Percentiles rank a stretch among this genome's conserved stretches.
These are phyloP conservation scores for Anisogramma anomala DNA, from an alignment of 2,329 filamentous ascomycete genomes.

Conservation along the genomic window DNA sequence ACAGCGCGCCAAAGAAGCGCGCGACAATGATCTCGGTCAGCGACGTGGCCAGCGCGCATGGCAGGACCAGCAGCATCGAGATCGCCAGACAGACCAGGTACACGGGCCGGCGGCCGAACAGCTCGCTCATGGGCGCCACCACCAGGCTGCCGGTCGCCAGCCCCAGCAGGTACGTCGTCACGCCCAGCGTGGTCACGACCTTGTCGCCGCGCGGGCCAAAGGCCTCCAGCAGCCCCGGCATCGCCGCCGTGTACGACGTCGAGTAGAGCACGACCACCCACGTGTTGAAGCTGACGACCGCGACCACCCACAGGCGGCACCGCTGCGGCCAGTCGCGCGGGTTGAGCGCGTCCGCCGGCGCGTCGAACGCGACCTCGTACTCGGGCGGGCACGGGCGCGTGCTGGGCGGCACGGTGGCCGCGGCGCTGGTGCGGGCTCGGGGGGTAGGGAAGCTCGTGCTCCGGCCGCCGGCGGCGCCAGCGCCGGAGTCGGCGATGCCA, in stretches of 20 bases:
- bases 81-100: constrained; percentile 51
- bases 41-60: constrained; percentile 53
- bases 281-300: constrained; percentile 30
- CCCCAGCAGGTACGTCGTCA: constrained; percentile 64
- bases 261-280: constrained; percentile 52
- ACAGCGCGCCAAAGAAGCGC: constrained; percentile 50
- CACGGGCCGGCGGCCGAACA: constrained; percentile 52
- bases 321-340: constrained; percentile 57
- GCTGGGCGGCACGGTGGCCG: constrained; percentile 26
- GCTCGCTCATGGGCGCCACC: constrained; percentile 60
- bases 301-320: constrained; percentile 27
- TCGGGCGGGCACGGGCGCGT: constrained; percentile 33
- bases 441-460: too few relatives aligned
- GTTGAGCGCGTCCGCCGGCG: constrained; percentile 41
- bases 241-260: constrained; percentile 62
- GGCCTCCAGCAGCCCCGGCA: constrained; percentile 53
- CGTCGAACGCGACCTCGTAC: constrained; percentile 59
- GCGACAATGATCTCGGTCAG: constrained; percentile 53
- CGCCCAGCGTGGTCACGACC: constrained; percentile 54
- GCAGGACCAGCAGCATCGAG: constrained; percentile 58
- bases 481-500: constrained; percentile 21
- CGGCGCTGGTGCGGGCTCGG: constrained; percentile 24
- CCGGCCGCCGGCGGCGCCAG: constrained; percentile 20
- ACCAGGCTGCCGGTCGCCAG: constrained; percentile 57
- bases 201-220: constrained; percentile 43